A percentile compares a stretch with the other conserved stretches of the same genome.
Evolutionary conservation across 768 basidiomycete genomes (phyloP).

Genomic region (Leccinellum luteum): DNA sequence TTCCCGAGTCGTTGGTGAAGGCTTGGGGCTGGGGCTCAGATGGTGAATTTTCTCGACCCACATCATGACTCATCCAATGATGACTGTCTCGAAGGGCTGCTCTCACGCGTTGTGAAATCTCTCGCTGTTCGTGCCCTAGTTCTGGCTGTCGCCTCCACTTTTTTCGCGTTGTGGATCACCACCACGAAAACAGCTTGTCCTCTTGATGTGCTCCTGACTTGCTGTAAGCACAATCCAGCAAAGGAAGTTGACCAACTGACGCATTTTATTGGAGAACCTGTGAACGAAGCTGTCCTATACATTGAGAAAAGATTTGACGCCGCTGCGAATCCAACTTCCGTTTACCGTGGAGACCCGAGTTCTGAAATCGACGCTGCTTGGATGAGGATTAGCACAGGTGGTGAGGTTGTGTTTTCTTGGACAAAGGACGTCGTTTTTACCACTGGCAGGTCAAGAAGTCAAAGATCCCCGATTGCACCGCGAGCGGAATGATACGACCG

Average conservation of each 20-base stretch:
- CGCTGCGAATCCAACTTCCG: not conserved
- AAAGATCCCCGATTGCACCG: slow-evolving; percentile 2
- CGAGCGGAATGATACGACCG: slow-evolving; percentile 2
- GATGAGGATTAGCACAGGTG: not conserved
- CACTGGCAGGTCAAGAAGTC: too few species aligned
- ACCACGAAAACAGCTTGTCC: not conserved
- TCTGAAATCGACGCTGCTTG: slow-evolving; percentile 9
- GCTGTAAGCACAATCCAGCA: not conserved
- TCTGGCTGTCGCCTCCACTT: not conserved
- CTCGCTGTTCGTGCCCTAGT: not conserved
- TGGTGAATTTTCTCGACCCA: too few species aligned
- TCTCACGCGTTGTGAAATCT: not conserved
- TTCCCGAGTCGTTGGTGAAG: too few species aligned
- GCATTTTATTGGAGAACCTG: not conserved
- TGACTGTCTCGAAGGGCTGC: too few species aligned
- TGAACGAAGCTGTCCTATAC: slow-evolving; percentile 5
- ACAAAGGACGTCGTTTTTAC: not conserved
- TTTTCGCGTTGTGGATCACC: not conserved
- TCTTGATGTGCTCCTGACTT: not conserved
- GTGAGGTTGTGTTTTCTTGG: not conserved
- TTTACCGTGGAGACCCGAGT: slow-evolving; percentile 4
- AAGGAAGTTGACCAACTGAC: not conserved
- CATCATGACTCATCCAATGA: too few species aligned
- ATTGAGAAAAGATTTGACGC: slow-evolving; percentile 1
- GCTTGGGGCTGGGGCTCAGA: too few species aligned